Base-by-base conservation (phyloP, 2,329 filamentous ascomycete genomes). In the Periconia digitata region DNA sequence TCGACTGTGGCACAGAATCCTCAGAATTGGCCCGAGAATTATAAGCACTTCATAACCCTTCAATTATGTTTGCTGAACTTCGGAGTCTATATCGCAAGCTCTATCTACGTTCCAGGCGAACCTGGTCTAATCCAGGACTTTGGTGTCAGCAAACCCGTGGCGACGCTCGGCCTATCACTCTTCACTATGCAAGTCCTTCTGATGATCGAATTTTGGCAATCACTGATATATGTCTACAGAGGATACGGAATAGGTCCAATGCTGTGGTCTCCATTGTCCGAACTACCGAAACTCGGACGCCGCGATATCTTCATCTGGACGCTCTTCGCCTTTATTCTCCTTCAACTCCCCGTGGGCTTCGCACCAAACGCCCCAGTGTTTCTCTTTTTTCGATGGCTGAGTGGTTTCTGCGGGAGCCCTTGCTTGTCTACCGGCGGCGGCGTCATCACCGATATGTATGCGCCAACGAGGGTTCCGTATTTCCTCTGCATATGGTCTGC, bases 91-190 rank as follows among this genome's bases (percentile, higher is more conserved):
- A 74, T 71, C 43, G 74, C 72, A 2, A 73, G 71, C 10, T 64
- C 73, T 8, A 75, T 83, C 47, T 82, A 80, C 63, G 57, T 63
- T 49, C 68, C 56, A 32, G 56, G 16, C 51, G 55, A 21, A 8
- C 37, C 44, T 10, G 77, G 75, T 12, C 67, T 85, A 17, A 76
- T 77, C 54, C 46, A 66, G 3, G 69, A 72, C 23, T 85, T 83
- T 55, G 72, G 72, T 35, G 76, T 84, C 39, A 72, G 69, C 27
- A 60, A 71, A 23, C 69, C 77, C 13, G 80, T 92, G 22, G 87
- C 85, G 2, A 89, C 89, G 1, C 68, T 95, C 7, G 91, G 90
- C 1, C 74, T 96, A 44, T 90, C 89, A 0, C 78, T 86, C 1
- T 96, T 90, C 63, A 89, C 95, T 40, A 76, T 90, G 53, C 43